Evolutionary conservation across 805 yeast genomes (phyloP).

Genomic region (Candida lessepsii): DNA sequence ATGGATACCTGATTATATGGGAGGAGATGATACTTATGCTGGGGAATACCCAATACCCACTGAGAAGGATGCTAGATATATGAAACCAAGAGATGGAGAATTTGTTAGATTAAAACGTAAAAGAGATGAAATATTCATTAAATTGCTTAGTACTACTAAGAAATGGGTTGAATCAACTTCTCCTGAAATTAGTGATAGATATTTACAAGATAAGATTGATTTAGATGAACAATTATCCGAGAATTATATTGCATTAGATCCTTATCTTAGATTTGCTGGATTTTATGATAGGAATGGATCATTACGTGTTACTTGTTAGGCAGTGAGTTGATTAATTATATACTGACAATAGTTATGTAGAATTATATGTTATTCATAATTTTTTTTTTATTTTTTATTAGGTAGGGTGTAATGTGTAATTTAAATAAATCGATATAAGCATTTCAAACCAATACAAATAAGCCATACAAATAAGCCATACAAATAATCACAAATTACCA

Average conservation of each 20-base stretch:
- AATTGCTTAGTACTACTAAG: slow-evolving; percentile 63
- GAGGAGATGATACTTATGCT: slow-evolving; percentile 65
- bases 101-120: slow-evolving; percentile 46
- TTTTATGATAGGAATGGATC: slow-evolving; percentile 75
- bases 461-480: too few relatives aligned
- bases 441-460: too few relatives aligned
- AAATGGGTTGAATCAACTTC: slow-evolving; percentile 73
- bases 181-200: slow-evolving; percentile 46
- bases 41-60: slow-evolving; percentile 67
- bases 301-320: slow-evolving; percentile 8
- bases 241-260: slow-evolving; percentile 72
- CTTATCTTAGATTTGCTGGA: slow-evolving; percentile 76
- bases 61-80: slow-evolving; percentile 49
- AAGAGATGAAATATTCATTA: slow-evolving; percentile 52
- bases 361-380: not conserved
- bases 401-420: too few relatives aligned
- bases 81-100: slow-evolving; percentile 18
- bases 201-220: slow-evolving; percentile 53
- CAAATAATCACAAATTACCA: too few relatives aligned
- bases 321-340: not conserved
- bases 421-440: too few relatives aligned
- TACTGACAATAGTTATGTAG: not conserved
- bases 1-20: slow-evolving; percentile 67
- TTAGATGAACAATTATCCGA: slow-evolving; percentile 53
- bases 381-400: too few relatives aligned